Evolutionary conservation across 176 grass and related monocot species (phyloP), one percentile per base, ranked within the genome.

Genomic region (Microstegium vimineum): DNA sequence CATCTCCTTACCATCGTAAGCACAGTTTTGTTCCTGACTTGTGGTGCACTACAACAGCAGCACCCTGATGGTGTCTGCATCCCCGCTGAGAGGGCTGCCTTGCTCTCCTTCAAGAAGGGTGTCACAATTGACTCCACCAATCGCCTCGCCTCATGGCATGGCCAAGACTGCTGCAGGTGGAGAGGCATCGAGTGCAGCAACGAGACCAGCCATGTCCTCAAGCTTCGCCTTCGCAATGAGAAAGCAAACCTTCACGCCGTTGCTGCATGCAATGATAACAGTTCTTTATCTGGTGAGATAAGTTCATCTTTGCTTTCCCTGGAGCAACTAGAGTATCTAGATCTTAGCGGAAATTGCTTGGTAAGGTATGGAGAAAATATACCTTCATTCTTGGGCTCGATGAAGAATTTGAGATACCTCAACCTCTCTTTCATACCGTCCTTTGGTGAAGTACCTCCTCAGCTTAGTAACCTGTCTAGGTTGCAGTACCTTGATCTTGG

Each of bases 261-360:
- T 6, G 2, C 17, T 15, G 1, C 3, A 26, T 81, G 35, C 0
- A 0, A 7, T 0, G 6, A 28, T 41, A 1, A 18, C 36, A 17
- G 52, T 11, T 30, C 5, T 31, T 74, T 90, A 25, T 34, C 6
- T 0, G 88, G 79, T 3, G 66, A 83, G 26, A 87, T 87, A 46
- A 86, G 43, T 37, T 13, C 79, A 27, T 86, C 79, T 52, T 25
- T 90, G 36, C 26, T 61, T n/a, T 56, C 47, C n/a, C 11, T 90
- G 7, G 54, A 77, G 22, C 25, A 74, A 18, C 31, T 90, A 8
- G 71, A 71, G 17, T 11, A 82, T 36, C 6, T 90, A 31, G 88
- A 86, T 54, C 84, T 86, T 26, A 90, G 84, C 32, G 27, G 11
- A 33, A 90, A 90, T 41, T 46, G 32, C 51, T 83, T 86, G 17